Conservation (phyloP, 2,329 filamentous ascomycete species). For the Alternaria incomplexa region DNA sequence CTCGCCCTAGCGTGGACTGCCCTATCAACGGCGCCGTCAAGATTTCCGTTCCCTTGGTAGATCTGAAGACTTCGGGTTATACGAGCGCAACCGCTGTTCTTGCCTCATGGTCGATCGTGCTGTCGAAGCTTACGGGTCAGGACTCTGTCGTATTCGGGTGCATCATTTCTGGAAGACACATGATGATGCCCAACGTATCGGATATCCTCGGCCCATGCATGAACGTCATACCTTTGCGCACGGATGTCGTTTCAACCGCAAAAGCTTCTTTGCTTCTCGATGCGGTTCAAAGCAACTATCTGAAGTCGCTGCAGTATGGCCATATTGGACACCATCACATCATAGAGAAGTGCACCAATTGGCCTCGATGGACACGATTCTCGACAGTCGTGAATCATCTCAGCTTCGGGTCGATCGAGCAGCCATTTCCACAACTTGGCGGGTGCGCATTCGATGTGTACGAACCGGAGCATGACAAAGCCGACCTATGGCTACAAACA, state of each 20-base stretch:
- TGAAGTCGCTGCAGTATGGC: conserved; percentile 3
- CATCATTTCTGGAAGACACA: conserved; percentile 2
- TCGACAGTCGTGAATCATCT: conserved; percentile 5
- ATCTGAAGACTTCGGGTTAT: neutral
- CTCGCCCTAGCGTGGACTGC: neutral
- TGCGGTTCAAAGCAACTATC: neutral
- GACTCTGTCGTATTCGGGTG: conserved; percentile 1
- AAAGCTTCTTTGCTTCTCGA: conserved; percentile 1
- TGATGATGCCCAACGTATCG: neutral
- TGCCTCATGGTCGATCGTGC: neutral
- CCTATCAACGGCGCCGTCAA: conserved; percentile 2
- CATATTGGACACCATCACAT: conserved; percentile 3
- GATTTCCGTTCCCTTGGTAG: neutral
- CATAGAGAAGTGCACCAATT: conserved; percentile 6
- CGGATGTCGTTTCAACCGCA: neutral
- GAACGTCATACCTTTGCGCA: conserved; percentile 3
- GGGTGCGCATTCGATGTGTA: neutral
- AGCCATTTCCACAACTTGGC: neutral
- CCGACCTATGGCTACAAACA: conserved; percentile 6
- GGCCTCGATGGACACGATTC: conserved; percentile 8
- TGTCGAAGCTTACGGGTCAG: neutral
- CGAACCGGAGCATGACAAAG: conserved; percentile 8
- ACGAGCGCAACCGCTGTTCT: conserved; percentile 4
- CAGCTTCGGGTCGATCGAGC: neutral
- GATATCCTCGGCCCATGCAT: conserved; percentile 4